Conservation (phyloP, 2,329 filamentous ascomycete species). For the Xylariaceae sp. region DNA sequence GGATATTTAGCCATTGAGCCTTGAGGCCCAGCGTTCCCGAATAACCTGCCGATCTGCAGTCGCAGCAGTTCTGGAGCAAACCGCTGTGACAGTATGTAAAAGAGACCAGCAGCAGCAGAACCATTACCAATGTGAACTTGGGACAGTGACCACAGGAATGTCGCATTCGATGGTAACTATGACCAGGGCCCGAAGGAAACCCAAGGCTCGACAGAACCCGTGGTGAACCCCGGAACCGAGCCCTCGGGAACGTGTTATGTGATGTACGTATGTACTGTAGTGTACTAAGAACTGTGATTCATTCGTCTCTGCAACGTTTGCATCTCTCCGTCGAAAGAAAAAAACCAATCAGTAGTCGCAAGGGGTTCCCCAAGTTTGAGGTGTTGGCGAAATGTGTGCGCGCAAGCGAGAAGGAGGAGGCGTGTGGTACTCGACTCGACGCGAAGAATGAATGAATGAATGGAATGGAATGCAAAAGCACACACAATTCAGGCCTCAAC, state of each 20-base stretch:
- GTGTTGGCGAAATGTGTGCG: neutral
- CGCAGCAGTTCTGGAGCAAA: too few relatives aligned
- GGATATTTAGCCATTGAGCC: conserved; percentile 2
- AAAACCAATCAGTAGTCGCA: neutral
- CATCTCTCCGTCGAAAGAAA: neutral
- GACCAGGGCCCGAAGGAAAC: neutral
- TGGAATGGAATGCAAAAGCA: too few relatives aligned
- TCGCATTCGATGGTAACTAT: conserved; percentile 9
- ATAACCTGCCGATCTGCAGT: neutral
- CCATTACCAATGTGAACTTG: neutral
- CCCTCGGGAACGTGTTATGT: conserved; percentile 7
- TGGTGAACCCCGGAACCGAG: conserved; percentile 8
- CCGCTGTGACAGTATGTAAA: too few relatives aligned
- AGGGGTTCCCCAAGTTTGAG: neutral
- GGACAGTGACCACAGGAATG: neutral
- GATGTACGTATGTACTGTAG: neutral
- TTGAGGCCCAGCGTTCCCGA: neutral
- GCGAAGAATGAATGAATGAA: neutral
- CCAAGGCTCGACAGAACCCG: neutral
- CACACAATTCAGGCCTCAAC: too few relatives aligned
- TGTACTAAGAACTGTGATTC: neutral
- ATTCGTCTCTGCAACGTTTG: conserved; percentile 3
- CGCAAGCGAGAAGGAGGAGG: neutral
- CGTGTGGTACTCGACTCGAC: neutral
- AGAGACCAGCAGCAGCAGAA: neutral